Conservation (phyloP, 2,329 filamentous ascomycete genomes). For the Podosphaera fusca region DNA sequence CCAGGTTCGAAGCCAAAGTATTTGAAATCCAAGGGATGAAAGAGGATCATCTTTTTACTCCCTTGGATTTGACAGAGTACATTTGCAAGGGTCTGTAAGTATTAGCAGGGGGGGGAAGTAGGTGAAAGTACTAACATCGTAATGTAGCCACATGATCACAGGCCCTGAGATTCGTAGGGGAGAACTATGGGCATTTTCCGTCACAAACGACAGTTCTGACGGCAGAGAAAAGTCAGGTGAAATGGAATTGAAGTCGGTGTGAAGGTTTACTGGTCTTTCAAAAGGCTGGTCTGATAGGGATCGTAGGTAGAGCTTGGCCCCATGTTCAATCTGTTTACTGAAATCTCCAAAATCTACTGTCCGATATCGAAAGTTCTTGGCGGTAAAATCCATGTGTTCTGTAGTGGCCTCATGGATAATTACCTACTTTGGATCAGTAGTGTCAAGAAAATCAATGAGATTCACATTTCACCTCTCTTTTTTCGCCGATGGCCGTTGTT, state of each 20-base stretch:
- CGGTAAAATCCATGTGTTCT: constrained; percentile 53
- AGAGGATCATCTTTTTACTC: constrained; percentile 50
- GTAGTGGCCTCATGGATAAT: constrained; percentile 47
- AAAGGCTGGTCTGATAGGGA: constrained; percentile 44
- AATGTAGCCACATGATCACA: constrained; percentile 77
- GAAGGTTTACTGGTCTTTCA: constrained; percentile 44
- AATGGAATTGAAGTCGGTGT: constrained; percentile 47
- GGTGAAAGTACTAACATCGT: constrained; percentile 34
- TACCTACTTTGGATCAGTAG: constrained; percentile 24
- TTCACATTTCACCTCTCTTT: constrained; percentile 28
- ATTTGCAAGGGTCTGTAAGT: constrained; percentile 54
- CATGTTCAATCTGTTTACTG: constrained; percentile 32
- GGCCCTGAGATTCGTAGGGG: constrained; percentile 58
- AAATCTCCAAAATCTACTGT: constrained; percentile 46
- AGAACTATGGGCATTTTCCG: constrained; percentile 48
- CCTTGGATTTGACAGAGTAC: constrained; percentile 61
- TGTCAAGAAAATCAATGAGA: neutral
- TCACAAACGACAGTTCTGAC: constrained; percentile 30
- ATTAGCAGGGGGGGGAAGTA: constrained; percentile 4
- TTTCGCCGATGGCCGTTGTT: constrained; percentile 31
- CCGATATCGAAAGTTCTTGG: constrained; percentile 62
- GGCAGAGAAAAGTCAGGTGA: constrained; percentile 49
- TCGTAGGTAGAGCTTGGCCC: constrained; percentile 52
- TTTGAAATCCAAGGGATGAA: constrained; percentile 52
- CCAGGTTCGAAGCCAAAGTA: constrained; percentile 50